Evolutionary conservation across 2,329 filamentous ascomycete genomes (phyloP), one percentile per base, ranked within the genome.

Genomic region (Aspergillus viridinutans): DNA sequence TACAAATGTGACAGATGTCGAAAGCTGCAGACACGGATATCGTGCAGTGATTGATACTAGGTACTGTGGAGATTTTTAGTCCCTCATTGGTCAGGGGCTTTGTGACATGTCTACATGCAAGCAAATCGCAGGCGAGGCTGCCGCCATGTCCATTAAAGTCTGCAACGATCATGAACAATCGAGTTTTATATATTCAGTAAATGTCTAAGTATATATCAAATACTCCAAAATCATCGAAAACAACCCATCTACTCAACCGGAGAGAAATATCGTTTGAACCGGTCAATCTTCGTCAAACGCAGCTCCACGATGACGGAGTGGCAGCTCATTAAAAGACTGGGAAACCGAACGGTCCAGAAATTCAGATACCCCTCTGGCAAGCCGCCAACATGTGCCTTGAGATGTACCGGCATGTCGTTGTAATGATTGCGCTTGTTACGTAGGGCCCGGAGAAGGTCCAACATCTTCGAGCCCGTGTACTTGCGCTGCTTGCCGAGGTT

Each of bases 341-440:
- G 91, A 68, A 97, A 97, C 57, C 84, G 81, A 7, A 83, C 79
- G 0, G 89, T 89, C 90, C 92, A 97, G 69, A 95, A 96, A 10
- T 80, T 81, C 48, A 96, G 77, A 69, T 96, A 97, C 0, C 90
- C 90, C 14, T 91, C 87, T 0, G 91, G 89, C 58, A 93, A 70
- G 8, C 86, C 76, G 0, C 91, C 92, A 0, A 96, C 90, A 65
- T 82, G 80, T 51, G 80, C 79, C 74, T 88, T 93, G 61, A 96
- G 83, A 50, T 85, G 78, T 14, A 92, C 89, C 6, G 90, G 83
- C 90, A 99, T 93, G 72, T 99, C 94, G 69, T 96, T 92, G 72
- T 97, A 99, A 71, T 99, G 94, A 62, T 97, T 96, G 67, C 90
- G 90, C 83, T 99, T 99, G 76, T 99, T 99, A 25, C 94, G 83